Conservation (phyloP, 345 rosid species). For the Kandelia obovata region DNA sequence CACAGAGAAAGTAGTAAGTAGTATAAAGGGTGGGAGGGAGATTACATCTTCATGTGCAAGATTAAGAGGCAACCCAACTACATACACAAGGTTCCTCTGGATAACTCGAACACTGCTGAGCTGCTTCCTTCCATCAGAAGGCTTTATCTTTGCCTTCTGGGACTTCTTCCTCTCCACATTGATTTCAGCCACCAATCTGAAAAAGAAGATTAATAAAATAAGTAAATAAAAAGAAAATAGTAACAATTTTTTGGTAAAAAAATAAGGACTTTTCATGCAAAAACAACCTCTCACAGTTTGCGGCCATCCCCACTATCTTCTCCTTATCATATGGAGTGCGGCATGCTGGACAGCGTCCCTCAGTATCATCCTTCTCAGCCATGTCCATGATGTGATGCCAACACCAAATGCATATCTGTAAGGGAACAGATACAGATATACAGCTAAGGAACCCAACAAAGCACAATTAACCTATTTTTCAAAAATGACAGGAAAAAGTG, state of each 20-base stretch:
- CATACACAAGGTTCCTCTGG: constrained; percentile 83
- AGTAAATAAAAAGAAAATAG: background rate
- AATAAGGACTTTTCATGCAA: background rate
- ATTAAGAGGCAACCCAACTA: constrained; percentile 83
- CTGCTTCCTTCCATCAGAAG: constrained; percentile 72
- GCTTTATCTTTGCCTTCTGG: constrained; percentile 59
- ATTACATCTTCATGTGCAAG: constrained; percentile 88
- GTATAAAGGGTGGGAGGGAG: background rate
- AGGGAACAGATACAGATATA: background rate
- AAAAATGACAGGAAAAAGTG: background rate
- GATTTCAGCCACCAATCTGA: constrained; percentile 67
- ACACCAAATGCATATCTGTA: constrained; percentile 93
- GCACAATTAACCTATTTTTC: background rate
- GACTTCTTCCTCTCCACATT: constrained; percentile 65
- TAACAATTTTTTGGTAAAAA: background rate
- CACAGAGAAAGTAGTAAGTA: background rate
- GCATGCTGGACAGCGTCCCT: constrained; percentile 95
- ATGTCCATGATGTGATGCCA: constrained; percentile 94
- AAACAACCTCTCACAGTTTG: constrained; percentile 64
- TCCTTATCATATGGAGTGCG: constrained; percentile 86
- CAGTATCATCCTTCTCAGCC: constrained; percentile 88
- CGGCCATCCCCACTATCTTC: constrained; percentile 80
- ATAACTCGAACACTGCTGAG: constrained; percentile 78
- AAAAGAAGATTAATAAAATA: background rate
- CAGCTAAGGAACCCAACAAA: background rate